These are phyloP conservation scores for Trametes cinnabarina DNA, from an alignment of 768 basidiomycete species.

Conservation along the genomic window DNA sequence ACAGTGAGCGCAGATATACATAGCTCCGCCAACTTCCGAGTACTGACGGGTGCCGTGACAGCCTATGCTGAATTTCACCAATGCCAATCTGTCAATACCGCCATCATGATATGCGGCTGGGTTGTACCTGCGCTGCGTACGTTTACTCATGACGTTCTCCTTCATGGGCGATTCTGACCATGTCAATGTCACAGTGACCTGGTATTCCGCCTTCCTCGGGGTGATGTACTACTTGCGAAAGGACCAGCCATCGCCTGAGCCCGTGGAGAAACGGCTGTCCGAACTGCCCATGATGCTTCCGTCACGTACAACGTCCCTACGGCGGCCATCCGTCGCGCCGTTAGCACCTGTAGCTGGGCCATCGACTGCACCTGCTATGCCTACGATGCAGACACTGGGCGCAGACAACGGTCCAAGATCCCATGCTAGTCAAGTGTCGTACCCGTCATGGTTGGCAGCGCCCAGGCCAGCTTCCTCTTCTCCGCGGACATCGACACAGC, in stretches of 20 bases:
- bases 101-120: constrained; percentile 53
- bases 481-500: constrained; percentile 3
- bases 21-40: background rate
- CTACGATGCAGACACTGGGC: background rate
- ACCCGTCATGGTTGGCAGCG: constrained; percentile 11
- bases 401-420: background rate
- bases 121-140: constrained; percentile 49
- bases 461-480: constrained; percentile 2
- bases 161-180: background rate
- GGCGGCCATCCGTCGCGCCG: background rate
- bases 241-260: constrained; percentile 12
- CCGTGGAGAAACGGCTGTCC: constrained; percentile 16
- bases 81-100: constrained; percentile 50
- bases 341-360: background rate
- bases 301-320: background rate
- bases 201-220: constrained; percentile 35
- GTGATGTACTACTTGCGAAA: constrained; percentile 36
- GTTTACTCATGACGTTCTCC: constrained; percentile 18
- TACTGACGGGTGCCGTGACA: constrained; percentile 21
- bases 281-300: constrained; percentile 22
- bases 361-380: background rate
- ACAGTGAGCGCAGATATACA: constrained; percentile 34
- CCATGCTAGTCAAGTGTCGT: constrained; percentile 3
- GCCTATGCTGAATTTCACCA: constrained; percentile 26
- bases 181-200: constrained; percentile 34